These are phyloP conservation scores for Bruguiera sexangula DNA, from an alignment of 345 rosid species.

Conservation along the genomic window DNA sequence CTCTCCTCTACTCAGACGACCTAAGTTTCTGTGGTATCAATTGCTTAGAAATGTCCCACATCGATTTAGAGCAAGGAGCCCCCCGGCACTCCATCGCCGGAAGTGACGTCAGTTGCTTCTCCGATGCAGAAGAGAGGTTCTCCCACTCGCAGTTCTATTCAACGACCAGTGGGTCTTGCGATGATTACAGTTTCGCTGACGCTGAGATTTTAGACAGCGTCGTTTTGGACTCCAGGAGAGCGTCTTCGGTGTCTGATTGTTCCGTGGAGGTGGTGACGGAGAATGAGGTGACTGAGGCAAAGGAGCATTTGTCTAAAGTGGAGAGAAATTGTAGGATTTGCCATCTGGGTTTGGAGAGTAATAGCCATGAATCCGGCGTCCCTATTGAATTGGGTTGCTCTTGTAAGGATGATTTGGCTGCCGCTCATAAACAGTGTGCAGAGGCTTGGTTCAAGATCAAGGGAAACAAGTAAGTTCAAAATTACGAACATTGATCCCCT, in stretches of 20 bases:
- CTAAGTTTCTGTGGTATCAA: background rate
- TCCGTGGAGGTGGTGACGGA: constrained; percentile 62
- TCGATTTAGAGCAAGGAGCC: constrained; percentile 67
- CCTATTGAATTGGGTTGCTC: constrained; percentile 83
- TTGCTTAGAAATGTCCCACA: constrained; percentile 29
- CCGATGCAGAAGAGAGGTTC: constrained; percentile 73
- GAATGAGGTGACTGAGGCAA: constrained; percentile 28
- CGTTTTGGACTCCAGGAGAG: constrained; percentile 46
- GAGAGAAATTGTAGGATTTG: constrained; percentile 83
- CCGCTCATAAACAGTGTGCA: constrained; percentile 94
- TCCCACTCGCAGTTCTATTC: constrained; percentile 86
- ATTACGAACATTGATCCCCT: background rate
- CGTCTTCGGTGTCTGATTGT: constrained; percentile 53
- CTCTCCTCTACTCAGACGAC: background rate
- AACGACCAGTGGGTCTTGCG: constrained; percentile 73
- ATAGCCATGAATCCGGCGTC: constrained; percentile 56
- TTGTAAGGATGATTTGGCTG: constrained; percentile 88
- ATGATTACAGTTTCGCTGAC: constrained; percentile 47
- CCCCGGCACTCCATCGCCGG: constrained; percentile 33
- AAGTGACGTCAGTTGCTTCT: constrained; percentile 50
- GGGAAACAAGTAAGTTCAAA: constrained; percentile 71
- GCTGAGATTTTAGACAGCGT: constrained; percentile 28
- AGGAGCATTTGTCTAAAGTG: constrained; percentile 43
- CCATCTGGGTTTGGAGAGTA: constrained; percentile 76
- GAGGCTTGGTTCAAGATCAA: constrained; percentile 97